These are phyloP conservation scores for Leonotis leonurus DNA, from an alignment of 257 asterid genomes.

Conservation along the genomic window DNA sequence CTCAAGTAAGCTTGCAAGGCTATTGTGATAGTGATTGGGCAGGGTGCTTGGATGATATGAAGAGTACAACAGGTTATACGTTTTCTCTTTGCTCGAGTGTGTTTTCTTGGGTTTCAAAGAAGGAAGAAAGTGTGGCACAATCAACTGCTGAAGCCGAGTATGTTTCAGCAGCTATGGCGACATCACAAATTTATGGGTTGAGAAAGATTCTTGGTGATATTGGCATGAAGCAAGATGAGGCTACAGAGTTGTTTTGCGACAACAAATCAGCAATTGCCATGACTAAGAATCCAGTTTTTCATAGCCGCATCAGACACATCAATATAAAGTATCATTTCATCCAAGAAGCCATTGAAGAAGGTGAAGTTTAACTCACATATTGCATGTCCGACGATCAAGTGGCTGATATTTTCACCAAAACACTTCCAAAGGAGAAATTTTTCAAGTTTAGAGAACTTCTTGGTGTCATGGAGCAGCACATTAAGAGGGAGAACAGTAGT, in stretches of 20 bases:
- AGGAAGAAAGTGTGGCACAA: constrained; percentile 3
- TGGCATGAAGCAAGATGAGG: not conserved
- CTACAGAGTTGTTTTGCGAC: not conserved
- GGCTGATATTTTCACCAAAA: not conserved
- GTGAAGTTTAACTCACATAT: not conserved
- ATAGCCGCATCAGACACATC: not conserved
- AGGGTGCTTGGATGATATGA: not conserved
- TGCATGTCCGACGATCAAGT: not conserved
- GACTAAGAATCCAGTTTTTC: not conserved
- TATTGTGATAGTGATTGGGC: not conserved
- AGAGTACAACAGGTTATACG: not conserved
- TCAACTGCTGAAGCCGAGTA: not conserved
- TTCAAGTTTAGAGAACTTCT: no score
- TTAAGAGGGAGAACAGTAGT: not conserved
- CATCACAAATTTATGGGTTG: no score
- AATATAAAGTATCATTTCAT: not conserved
- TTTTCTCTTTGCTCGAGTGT: not conserved
- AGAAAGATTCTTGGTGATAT: no score
- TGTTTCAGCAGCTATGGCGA: no score
- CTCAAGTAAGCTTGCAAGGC: not conserved
- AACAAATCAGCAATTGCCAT: not conserved
- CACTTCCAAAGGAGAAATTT: not conserved
- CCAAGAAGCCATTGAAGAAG: not conserved
- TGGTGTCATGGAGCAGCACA: not conserved
- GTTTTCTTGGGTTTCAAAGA: not conserved